Conservation (phyloP, 257 asterid genomes). For the Apocynum venetum region DNA sequence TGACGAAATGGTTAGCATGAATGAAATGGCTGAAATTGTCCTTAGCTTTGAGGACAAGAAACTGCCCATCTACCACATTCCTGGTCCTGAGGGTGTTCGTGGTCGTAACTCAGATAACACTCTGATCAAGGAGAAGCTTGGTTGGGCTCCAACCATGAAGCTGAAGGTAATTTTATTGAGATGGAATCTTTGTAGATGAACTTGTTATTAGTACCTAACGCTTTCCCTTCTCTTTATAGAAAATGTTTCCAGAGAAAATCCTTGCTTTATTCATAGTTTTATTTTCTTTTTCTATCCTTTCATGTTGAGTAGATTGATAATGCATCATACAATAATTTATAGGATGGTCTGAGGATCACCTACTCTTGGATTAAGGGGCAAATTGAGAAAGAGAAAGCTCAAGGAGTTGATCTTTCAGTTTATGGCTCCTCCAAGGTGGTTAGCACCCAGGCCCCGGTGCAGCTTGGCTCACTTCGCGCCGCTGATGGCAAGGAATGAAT, state of each 20-base stretch:
- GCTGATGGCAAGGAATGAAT: slow-evolving; percentile 50
- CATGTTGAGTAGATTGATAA: not conserved
- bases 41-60: slow-evolving; percentile 72
- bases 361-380: slow-evolving; percentile 94
- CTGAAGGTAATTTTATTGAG: slow-evolving; percentile 50
- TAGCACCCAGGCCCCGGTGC: slow-evolving; percentile 50
- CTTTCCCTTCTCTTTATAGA: not conserved
- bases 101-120: slow-evolving; percentile 91
- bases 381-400: slow-evolving; percentile 74
- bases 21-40: slow-evolving; percentile 91
- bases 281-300: not conserved
- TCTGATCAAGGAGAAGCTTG: slow-evolving; percentile 84
- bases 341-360: slow-evolving; percentile 93
- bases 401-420: slow-evolving; percentile 31
- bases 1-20: slow-evolving; percentile 96
- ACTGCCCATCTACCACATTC: slow-evolving; percentile 76
- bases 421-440: slow-evolving; percentile 52
- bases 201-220: not conserved
- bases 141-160: slow-evolving; percentile 95
- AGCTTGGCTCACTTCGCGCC: slow-evolving; percentile 48
- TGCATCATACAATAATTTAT: not conserved
- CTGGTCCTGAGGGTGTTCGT: slow-evolving; percentile 93
- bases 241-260: not conserved
- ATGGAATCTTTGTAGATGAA: not conserved
- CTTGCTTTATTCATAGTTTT: not conserved